phyloP scores from a whole-genome alignment of 768 basidiomycete genomes.

The Trametes gibbosa region DNA sequence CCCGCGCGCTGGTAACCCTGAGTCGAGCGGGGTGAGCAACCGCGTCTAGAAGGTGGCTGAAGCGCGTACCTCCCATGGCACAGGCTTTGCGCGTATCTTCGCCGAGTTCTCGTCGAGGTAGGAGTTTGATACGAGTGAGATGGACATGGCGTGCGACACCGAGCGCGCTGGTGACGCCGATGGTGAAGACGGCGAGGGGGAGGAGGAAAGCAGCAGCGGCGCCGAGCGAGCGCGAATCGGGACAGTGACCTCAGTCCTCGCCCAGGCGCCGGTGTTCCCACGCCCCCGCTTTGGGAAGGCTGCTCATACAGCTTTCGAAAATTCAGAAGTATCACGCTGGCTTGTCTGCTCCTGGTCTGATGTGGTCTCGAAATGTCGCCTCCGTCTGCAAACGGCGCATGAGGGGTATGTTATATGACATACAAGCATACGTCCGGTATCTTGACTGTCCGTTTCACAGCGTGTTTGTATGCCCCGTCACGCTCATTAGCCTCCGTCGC shows the following conservation, averaged over 20 bases:
- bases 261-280: constrained; percentile 3
- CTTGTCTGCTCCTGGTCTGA: constrained; percentile 14
- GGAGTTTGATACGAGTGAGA: constrained; percentile 73
- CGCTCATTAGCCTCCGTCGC: constrained; percentile 28
- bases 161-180: not conserved
- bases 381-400: constrained; percentile 17
- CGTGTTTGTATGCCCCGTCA: constrained; percentile 19
- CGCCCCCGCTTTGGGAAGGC: constrained; percentile 4
- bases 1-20: constrained; percentile 96
- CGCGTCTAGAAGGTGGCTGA: constrained; percentile 2
- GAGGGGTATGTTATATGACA: constrained; percentile 7
- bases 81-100: constrained; percentile 86
- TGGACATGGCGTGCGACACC: constrained; percentile 49
- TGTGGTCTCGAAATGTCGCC: constrained; percentile 23
- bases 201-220: not conserved
- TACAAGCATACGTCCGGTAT: not conserved
- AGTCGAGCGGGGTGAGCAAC: constrained; percentile 22
- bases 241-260: constrained; percentile 19
- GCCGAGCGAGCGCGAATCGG: not conserved
- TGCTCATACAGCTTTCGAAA: constrained; percentile 9
- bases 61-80: constrained; percentile 88
- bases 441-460: not conserved
- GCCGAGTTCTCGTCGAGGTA: constrained; percentile 86
- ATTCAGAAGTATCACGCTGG: constrained; percentile 12
- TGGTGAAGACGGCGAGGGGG: not conserved